Evolutionary conservation across 2,329 filamentous ascomycete species (phyloP).

Genomic region (Gnomoniopsis smithogilvyi): DNA sequence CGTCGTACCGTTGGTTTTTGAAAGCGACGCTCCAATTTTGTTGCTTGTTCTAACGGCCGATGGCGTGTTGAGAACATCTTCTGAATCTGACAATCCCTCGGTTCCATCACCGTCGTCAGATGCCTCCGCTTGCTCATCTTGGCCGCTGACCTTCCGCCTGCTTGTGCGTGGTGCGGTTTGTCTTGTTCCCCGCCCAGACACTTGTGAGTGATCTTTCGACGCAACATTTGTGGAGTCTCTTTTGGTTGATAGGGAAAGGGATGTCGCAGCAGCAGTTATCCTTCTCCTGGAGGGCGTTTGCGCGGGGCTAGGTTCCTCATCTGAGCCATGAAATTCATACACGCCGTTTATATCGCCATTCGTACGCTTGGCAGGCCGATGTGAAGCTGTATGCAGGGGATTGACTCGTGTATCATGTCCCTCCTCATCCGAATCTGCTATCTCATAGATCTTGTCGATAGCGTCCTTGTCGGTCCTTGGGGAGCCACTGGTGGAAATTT

Average conservation of each 20-base stretch:
- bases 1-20: constrained; percentile 19
- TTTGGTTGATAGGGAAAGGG: neutral
- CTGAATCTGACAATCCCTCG: neutral
- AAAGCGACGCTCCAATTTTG: constrained; percentile 15
- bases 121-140: neutral
- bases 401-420: neutral
- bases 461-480: neutral
- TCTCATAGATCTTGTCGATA: constrained; percentile 18
- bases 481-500: neutral
- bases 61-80: constrained; percentile 7
- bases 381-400: neutral
- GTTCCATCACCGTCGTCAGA: neutral
- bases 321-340: constrained; percentile 21
- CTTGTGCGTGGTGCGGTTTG: neutral
- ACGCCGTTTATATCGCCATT: constrained; percentile 5
- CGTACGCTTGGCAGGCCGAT: neutral
- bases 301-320: constrained; percentile 13
- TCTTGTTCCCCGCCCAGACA: neutral
- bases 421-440: constrained; percentile 24
- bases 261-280: neutral
- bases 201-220: neutral
- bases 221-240: neutral
- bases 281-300: neutral
- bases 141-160: neutral
- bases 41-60: constrained; percentile 9